Evolutionary conservation across 192 early-diverging fungal genomes (phyloP).

Genomic region (Borealophlyctis nickersoniae): DNA sequence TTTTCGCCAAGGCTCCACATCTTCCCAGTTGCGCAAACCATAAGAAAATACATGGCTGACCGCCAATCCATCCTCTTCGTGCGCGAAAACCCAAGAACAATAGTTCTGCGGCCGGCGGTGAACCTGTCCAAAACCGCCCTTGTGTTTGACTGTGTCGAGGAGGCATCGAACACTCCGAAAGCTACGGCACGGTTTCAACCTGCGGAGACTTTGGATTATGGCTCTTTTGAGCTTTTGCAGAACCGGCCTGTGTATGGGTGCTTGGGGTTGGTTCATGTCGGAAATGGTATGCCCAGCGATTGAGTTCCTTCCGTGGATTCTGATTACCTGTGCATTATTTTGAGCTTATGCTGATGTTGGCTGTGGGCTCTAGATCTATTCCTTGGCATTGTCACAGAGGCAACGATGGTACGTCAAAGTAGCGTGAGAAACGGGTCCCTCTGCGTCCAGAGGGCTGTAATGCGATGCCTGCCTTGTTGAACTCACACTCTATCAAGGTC

Average conservation of each 20-base stretch:
- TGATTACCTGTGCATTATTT: background rate
- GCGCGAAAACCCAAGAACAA: conserved; percentile 8
- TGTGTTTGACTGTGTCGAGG: conserved; percentile 24
- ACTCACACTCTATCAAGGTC: conserved; percentile 2
- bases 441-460: too few species aligned
- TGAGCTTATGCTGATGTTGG: background rate
- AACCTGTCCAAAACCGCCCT: conserved; percentile 27
- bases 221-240: conserved; percentile 11
- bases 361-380: conserved; percentile 37
- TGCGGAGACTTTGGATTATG: conserved; percentile 20
- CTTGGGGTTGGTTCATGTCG: conserved; percentile 31
- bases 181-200: conserved; percentile 29
- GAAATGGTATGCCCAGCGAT: conserved; percentile 19
- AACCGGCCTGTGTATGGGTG: conserved; percentile 35
- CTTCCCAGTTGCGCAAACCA: too few species aligned
- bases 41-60: too few species aligned
- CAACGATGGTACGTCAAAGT: conserved; percentile 22
- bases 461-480: conserved; percentile 1
- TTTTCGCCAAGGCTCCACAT: too few species aligned
- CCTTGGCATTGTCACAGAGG: conserved; percentile 43
- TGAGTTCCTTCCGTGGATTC: too few species aligned
- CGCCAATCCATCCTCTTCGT: conserved; percentile 20
- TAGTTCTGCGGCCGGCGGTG: conserved; percentile 25
- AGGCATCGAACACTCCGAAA: too few species aligned
- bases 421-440: too few species aligned